Base-by-base conservation (phyloP, 805 yeast genomes). In the Peterozyma toletana region DNA sequence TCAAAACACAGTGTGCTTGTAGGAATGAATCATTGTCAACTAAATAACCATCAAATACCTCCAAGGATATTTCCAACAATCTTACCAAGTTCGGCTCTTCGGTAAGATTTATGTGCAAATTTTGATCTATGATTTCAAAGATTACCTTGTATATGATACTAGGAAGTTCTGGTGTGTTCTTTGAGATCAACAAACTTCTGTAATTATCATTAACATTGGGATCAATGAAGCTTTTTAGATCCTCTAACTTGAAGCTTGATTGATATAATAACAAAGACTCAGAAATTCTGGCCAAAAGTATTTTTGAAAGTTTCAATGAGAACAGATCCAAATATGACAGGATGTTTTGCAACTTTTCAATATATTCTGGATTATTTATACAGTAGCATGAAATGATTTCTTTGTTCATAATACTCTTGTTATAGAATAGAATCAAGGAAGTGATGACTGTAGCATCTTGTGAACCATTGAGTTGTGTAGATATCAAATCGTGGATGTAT, bases 81-180 rank as follows among this genome's bases (percentile, higher is more conserved):
- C 43, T 49, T 30, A 59, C 42, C 18, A 57, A 42, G 15, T 43
- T 45, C n/a, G 40, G 40, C 36, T 63, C 65, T 3, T 47, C 39
- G 0, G 33, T 4, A 9, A 58, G 50, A 15, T 57, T 50, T 9
- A 61, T 36, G 33, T 58, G 54, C 5, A 57, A 43, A 40, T 59
- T 61, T 30, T 63, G 66, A 44, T 62, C 63, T 30, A 60, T 45
- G 6, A 60, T 35, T 41, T 63, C 66, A 45, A 60, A 61, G 11
- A 62, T 13, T 5, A 57, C 51, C 30, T 48, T 41, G 33, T 61
- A 45, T 7, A 60, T 52, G 13, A 42, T 40, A 14, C 45, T 47
- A 10, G 41, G 54, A 30, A 56, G 16, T 27, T 39, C 35, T 21
- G 27, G 27, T 21, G 27, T 5, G 27, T 46, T 3, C 47, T 44